These are phyloP conservation scores for Mortierella alpina DNA, from an alignment of 192 early-diverging fungal species.

Conservation along the genomic window DNA sequence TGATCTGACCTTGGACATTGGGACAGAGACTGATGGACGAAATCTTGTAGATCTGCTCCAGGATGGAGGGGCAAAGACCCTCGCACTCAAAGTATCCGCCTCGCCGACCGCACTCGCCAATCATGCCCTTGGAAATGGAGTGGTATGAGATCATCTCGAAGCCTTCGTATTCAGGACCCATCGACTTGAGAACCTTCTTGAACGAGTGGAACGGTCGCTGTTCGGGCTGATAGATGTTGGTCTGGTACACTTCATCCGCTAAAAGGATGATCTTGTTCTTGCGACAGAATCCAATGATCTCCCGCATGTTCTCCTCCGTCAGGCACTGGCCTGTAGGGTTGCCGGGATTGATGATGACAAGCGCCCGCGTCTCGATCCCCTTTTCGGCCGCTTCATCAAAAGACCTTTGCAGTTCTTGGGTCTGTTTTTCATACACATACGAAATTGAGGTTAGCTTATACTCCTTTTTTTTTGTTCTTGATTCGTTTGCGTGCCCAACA, in stretches of 20 bases:
- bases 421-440: background rate
- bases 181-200: constrained; percentile 90
- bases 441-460: background rate
- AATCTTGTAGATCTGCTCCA: constrained; percentile 94
- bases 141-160: constrained; percentile 97
- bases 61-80: constrained; percentile 77
- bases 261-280: constrained; percentile 84
- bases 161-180: constrained; percentile 74
- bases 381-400: constrained; percentile 69
- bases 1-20: constrained; percentile 94
- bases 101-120: constrained; percentile 97
- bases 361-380: constrained; percentile 90
- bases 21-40: constrained; percentile 94
- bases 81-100: constrained; percentile 98
- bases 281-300: constrained; percentile 91
- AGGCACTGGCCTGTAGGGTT: constrained; percentile 98
- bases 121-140: constrained; percentile 96
- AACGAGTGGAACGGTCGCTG: constrained; percentile 94
- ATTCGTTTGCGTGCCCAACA: background rate
- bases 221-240: constrained; percentile 87
- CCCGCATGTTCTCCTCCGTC: constrained; percentile 82
- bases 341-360: constrained; percentile 98
- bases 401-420: constrained; percentile 70
- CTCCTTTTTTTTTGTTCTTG: background rate
- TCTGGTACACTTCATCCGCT: constrained; percentile 99